Percentiles rank a stretch among this genome's conserved stretches.
These are phyloP conservation scores for Baeospora myosura DNA, from an alignment of 1,284 basidiomycete species.

Conservation along the genomic window DNA sequence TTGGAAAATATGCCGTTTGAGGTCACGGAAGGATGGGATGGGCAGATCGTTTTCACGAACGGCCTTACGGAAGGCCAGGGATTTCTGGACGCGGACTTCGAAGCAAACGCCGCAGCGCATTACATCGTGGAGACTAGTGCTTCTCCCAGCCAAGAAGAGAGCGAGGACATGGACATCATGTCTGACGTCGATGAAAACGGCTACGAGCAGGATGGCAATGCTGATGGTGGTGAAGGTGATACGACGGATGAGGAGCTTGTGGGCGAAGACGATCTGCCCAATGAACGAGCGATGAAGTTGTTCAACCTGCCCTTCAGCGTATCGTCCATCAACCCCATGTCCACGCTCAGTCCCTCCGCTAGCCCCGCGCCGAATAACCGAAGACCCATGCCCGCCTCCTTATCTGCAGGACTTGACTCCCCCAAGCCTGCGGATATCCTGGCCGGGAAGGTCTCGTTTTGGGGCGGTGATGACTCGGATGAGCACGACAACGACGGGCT, in stretches of 20 bases:
- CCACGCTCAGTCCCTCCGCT: conserved; percentile 53
- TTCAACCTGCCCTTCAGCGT: conserved; percentile 50
- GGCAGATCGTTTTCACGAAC: conserved; percentile 62
- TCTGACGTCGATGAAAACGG: conserved; percentile 29
- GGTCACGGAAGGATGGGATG: conserved; percentile 64
- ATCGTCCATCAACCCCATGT: conserved; percentile 53
- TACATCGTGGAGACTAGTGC: conserved; percentile 33
- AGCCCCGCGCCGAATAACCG: conserved; percentile 35
- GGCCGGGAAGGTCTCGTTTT: conserved; percentile 46
- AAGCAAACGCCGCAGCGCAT: conserved; percentile 38
- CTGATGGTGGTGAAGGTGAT: conserved; percentile 49
- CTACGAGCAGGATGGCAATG: conserved; percentile 33
- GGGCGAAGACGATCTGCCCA: conserved; percentile 61
- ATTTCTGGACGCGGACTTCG: conserved; percentile 25
- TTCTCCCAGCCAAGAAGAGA: conserved; percentile 29
- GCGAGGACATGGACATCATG: conserved; percentile 35
- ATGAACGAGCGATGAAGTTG: conserved; percentile 63
- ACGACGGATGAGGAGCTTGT: conserved; percentile 76
- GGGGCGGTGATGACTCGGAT: conserved; percentile 36
- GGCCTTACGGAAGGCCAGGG: conserved; percentile 45
- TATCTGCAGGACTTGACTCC: conserved; percentile 23
- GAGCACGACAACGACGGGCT: too few species aligned
- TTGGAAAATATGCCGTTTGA: conserved; percentile 44
- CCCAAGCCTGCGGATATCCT: conserved; percentile 61
- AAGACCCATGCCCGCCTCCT: conserved; percentile 23